Conservation (phyloP, 1,284 basidiomycete genomes). For the Puccinia novopanici region DNA sequence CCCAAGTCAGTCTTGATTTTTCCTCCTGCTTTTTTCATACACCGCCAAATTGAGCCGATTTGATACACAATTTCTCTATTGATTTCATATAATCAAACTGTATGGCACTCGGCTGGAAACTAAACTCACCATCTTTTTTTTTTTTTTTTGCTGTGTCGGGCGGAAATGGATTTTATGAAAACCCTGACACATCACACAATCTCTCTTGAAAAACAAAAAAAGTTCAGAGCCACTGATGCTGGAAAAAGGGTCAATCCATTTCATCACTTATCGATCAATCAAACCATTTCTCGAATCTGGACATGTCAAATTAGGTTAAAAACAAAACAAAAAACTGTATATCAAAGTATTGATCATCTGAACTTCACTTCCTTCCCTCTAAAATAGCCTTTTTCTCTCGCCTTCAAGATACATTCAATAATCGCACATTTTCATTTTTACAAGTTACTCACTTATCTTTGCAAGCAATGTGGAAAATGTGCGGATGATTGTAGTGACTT, state of each 20-base stretch:
- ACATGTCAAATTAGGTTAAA: conserved; percentile 35
- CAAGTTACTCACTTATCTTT: too few relatives aligned
- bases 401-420: too few relatives aligned
- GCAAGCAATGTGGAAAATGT: too few relatives aligned
- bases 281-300: conserved; percentile 39
- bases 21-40: not conserved
- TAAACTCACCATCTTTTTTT: not conserved
- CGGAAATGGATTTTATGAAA: not conserved
- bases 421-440: too few relatives aligned
- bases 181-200: not conserved
- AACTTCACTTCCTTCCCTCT: not conserved
- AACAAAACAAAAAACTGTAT: not conserved
- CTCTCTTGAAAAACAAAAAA: not conserved
- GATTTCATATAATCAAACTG: not conserved
- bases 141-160: not conserved
- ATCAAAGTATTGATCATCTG: not conserved
- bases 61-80: not conserved
- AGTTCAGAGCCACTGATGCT: conserved; percentile 29
- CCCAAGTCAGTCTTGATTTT: conserved; percentile 23
- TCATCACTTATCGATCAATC: conserved; percentile 35
- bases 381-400: not conserved
- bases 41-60: not conserved
- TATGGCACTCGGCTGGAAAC: not conserved
- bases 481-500: too few relatives aligned
- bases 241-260: conserved; percentile 37